Base-by-base conservation (phyloP, 1,139 yeast species). In the Blastobotrys malaysiensis region DNA sequence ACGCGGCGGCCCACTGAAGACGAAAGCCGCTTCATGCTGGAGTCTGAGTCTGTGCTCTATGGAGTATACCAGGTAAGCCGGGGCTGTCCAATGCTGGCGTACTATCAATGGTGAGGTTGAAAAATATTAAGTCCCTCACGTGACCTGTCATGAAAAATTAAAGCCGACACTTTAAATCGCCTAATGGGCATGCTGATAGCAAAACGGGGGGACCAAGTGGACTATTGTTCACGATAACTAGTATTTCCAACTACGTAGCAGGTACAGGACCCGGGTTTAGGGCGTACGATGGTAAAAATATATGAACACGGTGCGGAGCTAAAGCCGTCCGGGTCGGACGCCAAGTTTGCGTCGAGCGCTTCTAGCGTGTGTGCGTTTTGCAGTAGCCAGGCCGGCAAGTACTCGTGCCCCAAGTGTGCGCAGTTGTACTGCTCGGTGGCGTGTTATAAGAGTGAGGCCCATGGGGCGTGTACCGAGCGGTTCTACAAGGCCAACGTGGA, bases 331-430 rank as follows among this genome's bases (percentile, higher is more conserved):
- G 39, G 39, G 7, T 31, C 39, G 16, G 39, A 31, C n/a, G 7
- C 16, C 11, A 13, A 31, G 39, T 31, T 31, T 7, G 39, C 39
- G 16, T 31, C 39, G 39, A 31, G 39, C 39, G 39, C 39, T 11
- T 31, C 39, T 31, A 13, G 16, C 6, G 24, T 52, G 11, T 61
- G 63, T 47, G 46, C 51, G 14, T 51, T 61, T 19, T 61, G 63
- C 43, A 50, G 46, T 20, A 14, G 45, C 22, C 49, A 48, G 9
- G 50, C 45, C 6, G 63, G 62, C 26, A 43, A 53, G 9, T 64
- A 64, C 51, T 55, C 55, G 5, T 64, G 67, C 48, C 67, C 67
- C 1, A 61, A 58, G 46, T 64, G 67, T 45, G 26, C 47, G 1
- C 52, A 53, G 20, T 52, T 51, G 21, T 64, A 64, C 52, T 64